Evolutionary conservation across 495 filamentous ascomycete species (phyloP).

Genomic region (Entonaema liquescens): DNA sequence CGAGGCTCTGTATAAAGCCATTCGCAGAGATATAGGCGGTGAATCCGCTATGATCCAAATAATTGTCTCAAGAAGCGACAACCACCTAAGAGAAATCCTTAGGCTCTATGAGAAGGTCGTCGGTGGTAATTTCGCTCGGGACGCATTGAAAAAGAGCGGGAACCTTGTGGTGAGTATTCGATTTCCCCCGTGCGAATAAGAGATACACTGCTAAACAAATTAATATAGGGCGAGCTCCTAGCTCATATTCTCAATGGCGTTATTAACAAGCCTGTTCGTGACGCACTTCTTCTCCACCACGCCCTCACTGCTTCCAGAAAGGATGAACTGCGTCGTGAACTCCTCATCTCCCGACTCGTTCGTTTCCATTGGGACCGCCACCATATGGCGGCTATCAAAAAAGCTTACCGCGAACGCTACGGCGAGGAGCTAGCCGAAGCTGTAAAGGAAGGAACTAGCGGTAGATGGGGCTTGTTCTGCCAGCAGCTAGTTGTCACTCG

Average conservation of each 20-base stretch:
- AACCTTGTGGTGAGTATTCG: constrained; percentile 83
- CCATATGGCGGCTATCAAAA: constrained; percentile 77
- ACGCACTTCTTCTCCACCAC: constrained; percentile 93
- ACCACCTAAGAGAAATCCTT: constrained; percentile 82
- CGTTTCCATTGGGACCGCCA: constrained; percentile 84
- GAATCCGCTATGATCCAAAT: constrained; percentile 92
- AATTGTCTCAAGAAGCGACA: constrained; percentile 79
- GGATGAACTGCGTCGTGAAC: constrained; percentile 78
- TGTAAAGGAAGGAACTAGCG: constrained; percentile 59
- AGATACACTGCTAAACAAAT: constrained; percentile 19
- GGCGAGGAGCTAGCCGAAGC: constrained; percentile 72
- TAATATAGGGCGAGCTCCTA: constrained; percentile 83
- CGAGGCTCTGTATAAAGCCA: constrained; percentile 70
- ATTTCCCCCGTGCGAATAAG: neutral
- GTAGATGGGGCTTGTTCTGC: constrained; percentile 63
- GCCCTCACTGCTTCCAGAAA: constrained; percentile 71
- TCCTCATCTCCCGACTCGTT: constrained; percentile 82
- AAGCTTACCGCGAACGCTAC: constrained; percentile 75
- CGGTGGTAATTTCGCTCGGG: constrained; percentile 80
- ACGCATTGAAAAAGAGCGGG: constrained; percentile 85
- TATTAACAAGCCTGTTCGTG: constrained; percentile 93
- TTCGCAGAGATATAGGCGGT: constrained; percentile 79
- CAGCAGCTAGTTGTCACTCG: constrained; percentile 60
- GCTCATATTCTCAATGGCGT: constrained; percentile 96
- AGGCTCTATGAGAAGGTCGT: constrained; percentile 74